Evolutionary conservation across 768 basidiomycete species (phyloP), one percentile per base, ranked within the genome.

Genomic region (Coprinopsis sp.): DNA sequence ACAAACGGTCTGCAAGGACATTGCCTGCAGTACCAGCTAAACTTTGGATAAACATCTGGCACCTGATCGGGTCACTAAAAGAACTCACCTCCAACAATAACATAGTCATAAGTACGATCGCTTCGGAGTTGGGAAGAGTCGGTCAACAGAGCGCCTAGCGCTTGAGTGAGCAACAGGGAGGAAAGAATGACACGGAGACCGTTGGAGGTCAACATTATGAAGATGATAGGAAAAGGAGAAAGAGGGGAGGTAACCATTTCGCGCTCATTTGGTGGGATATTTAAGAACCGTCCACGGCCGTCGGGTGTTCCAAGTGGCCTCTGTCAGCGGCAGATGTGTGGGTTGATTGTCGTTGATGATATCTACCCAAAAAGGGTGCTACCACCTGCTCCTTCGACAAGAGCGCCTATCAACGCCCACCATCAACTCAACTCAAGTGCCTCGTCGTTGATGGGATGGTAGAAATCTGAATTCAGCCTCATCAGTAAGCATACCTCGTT

Each of bases 11-110:
- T 1, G 47, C 47, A 21, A 48, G 24, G 6, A 48, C 47, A 36
- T 48, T 48, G 16, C 47, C 47, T 23, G 47, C 47, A 14, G 28
- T 48, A 25, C 47, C 47, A 28, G 66, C 71, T 61, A 25, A 22
- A 14, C 12, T 19, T 21, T 34, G 12, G 16, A 16, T 24, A 33
- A 25, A 23, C 30, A 28, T 4, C 14, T 22, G 10, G 19, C 14
- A 34, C 18, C 18, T 28, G 7, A 10, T 18, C 12, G 27, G 24
- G 19, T 37, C 4, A 21, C 23, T 36, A 11, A 6, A 39, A 6
- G 21, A 18, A 27, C 52, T 25, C 25, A 53, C 52, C 52, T 19
- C 52, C 52, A 22, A 53, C 43, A 12, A 53, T 49, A 27, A 54
- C 43, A 18, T 51, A 54, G 31, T 54, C 53, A 33, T 47, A 47